Percentiles rank a stretch among this genome's conserved stretches.
Evolutionary conservation across 169 alveolate genomes (phyloP).

Genomic region (Plasmodium gaboni): DNA sequence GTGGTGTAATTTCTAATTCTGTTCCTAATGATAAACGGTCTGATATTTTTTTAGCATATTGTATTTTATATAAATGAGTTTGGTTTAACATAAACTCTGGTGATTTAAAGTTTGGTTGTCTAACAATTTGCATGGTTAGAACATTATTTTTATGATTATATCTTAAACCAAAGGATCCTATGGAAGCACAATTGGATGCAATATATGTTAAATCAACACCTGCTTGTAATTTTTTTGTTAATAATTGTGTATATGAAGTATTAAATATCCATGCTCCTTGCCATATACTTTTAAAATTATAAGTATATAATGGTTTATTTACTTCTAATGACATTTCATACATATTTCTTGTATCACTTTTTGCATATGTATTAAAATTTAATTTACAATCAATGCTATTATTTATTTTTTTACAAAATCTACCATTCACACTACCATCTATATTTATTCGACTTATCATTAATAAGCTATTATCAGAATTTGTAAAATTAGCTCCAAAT

Average conservation of each 20-base stretch:
- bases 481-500: constrained; percentile 92
- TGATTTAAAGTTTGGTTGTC: constrained; percentile 91
- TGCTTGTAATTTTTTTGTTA: constrained; percentile 86
- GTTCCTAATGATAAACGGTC: constrained; percentile 92
- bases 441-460: constrained; percentile 87
- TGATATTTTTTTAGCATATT: constrained; percentile 86
- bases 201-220: constrained; percentile 93
- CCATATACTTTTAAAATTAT: constrained; percentile 90
- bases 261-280: constrained; percentile 92
- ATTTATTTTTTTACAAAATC: constrained; percentile 81
- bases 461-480: constrained; percentile 85
- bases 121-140: constrained; percentile 81
- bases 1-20: constrained; percentile 90
- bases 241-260: constrained; percentile 89
- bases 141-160: constrained; percentile 86
- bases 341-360: constrained; percentile 87
- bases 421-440: constrained; percentile 89
- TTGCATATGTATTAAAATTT: constrained; percentile 87
- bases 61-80: constrained; percentile 83
- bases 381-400: constrained; percentile 85
- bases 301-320: constrained; percentile 86
- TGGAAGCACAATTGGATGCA: constrained; percentile 91
- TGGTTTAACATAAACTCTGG: constrained; percentile 84
- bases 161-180: constrained; percentile 90
- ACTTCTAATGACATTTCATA: constrained; percentile 91